phyloP scores from a whole-genome alignment of 345 rosid genomes.

The Syzygium grande region DNA sequence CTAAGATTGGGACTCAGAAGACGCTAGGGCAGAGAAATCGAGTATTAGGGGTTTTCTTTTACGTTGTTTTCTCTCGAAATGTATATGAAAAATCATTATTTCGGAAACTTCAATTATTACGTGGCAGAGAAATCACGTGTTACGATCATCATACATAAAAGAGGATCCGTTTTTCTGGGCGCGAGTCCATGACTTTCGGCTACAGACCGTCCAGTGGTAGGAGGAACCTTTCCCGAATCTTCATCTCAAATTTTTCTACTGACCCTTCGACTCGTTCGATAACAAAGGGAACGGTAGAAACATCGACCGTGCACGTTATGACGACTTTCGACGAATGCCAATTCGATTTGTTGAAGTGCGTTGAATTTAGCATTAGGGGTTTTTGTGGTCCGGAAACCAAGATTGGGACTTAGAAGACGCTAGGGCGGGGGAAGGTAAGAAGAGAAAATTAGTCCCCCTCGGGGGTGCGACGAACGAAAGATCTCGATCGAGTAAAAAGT shows the following conservation, averaged over 20 bases:
- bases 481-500: background rate
- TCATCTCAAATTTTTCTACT: background rate
- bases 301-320: accelerated
- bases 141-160: background rate
- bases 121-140: no score
- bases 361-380: background rate
- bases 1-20: background rate
- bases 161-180: background rate
- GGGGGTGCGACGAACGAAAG: background rate
- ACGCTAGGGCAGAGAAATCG: background rate
- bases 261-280: background rate
- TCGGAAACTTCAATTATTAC: no score
- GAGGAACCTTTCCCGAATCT: background rate
- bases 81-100: no score
- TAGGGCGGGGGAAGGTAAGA: background rate
- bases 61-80: no score
- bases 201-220: background rate
- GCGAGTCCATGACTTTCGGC: background rate
- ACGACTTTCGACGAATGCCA: background rate
- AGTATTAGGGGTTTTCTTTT: no score
- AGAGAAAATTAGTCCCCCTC: background rate
- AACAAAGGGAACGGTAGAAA: background rate
- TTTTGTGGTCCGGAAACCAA: background rate
- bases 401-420: background rate
- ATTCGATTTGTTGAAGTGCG: background rate